These are phyloP conservation scores for Pichia cephalocereana DNA, from an alignment of 805 yeast species.

Conservation along the genomic window DNA sequence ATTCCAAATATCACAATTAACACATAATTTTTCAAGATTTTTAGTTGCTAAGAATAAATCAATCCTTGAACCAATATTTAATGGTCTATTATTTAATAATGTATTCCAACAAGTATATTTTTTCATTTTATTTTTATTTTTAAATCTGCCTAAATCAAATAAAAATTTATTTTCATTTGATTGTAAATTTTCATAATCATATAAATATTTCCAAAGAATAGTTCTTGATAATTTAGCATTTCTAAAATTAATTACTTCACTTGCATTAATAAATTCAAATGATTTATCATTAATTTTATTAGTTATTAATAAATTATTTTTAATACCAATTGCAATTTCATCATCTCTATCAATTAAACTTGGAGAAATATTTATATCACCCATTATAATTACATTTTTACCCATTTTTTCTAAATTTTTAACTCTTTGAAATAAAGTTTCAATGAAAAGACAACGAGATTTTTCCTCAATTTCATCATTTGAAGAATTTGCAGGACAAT, in stretches of 20 bases:
- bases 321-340: conserved; percentile 37
- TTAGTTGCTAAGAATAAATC: conserved; percentile 59
- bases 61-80: conserved; percentile 81
- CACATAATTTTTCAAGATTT: conserved; percentile 32
- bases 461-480: conserved; percentile 57
- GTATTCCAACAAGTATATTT: conserved; percentile 94
- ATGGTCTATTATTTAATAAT: conserved; percentile 60
- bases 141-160: conserved; percentile 48
- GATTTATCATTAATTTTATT: conserved; percentile 10
- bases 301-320: conserved; percentile 26
- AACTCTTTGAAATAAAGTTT: conserved; percentile 52
- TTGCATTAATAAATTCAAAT: conserved; percentile 30
- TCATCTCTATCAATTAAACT: conserved; percentile 83
- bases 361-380: conserved; percentile 78
- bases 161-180: conserved; percentile 33
- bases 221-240: conserved; percentile 33
- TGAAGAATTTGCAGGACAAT: conserved; percentile 89
- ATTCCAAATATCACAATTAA: conserved; percentile 44
- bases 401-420: conserved; percentile 44
- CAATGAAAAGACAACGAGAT: conserved; percentile 50
- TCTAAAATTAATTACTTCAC: conserved; percentile 27
- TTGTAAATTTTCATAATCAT: conserved; percentile 21
- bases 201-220: conserved; percentile 36
- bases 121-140: conserved; percentile 47
- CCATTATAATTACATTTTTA: conserved; percentile 70